Percentiles rank a stretch among this genome's conserved stretches.
phyloP scores from a whole-genome alignment of 2,329 filamentous ascomycete species.

The Tolypocladium capitatum region DNA sequence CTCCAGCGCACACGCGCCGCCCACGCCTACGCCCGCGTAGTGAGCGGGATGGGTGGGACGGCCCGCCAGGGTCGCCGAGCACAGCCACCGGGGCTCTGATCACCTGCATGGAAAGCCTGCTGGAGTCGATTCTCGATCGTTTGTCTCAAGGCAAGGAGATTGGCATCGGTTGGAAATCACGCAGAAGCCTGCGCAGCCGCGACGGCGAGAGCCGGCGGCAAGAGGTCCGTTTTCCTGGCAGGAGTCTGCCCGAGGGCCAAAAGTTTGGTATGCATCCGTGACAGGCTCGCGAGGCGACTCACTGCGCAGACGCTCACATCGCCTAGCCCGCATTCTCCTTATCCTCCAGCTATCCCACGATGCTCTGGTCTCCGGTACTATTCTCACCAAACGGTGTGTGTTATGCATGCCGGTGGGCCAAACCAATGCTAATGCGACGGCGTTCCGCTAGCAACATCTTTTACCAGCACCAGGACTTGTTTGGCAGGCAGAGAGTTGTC shows the following conservation, averaged over 20 bases:
- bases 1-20: neutral
- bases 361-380: conserved; percentile 37
- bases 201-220: conserved; percentile 4
- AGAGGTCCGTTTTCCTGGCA: conserved; percentile 32
- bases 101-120: conserved; percentile 21
- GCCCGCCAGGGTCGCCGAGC: neutral
- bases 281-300: neutral
- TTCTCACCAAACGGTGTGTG: conserved; percentile 48
- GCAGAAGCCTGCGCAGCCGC: conserved; percentile 6
- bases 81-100: conserved; percentile 13
- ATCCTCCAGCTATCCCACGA: conserved; percentile 48
- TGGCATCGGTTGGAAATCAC: conserved; percentile 13
- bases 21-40: too few relatives aligned
- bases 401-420: neutral
- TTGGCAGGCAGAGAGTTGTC: conserved; percentile 53
- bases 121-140: conserved; percentile 16
- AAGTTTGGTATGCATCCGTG: conserved; percentile 35
- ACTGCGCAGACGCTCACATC: neutral
- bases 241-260: conserved; percentile 29
- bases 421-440: neutral
- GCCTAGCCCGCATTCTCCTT: conserved; percentile 39
- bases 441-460: conserved; percentile 52
- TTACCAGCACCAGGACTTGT: conserved; percentile 63
- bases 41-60: neutral
- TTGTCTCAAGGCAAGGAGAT: conserved; percentile 13